phyloP scores from a whole-genome alignment of 345 rosid genomes.

The Ceriops zippeliana region DNA sequence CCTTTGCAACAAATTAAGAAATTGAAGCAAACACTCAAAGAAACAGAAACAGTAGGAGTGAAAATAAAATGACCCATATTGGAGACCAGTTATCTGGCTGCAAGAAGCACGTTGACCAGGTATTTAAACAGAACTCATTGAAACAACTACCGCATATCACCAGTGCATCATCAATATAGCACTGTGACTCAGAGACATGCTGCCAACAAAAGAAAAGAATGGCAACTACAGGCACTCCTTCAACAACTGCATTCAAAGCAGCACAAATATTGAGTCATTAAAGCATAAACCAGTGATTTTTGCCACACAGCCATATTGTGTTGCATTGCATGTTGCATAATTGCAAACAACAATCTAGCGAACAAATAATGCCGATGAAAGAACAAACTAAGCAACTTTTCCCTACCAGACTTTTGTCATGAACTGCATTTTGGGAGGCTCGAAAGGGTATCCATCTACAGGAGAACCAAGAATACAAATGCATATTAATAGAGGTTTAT shows the following conservation, averaged over 20 bases:
- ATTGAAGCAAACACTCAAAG: background rate
- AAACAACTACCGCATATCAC: too few relatives aligned
- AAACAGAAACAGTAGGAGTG: background rate
- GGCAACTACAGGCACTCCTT: too few relatives aligned
- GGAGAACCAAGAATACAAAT: conserved; percentile 16
- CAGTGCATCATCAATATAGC: too few relatives aligned
- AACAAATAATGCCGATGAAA: conserved; percentile 3
- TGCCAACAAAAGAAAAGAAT: too few relatives aligned
- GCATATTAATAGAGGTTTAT: background rate
- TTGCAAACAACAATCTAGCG: background rate
- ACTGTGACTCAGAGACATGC: background rate
- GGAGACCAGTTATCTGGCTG: background rate
- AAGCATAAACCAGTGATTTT: too few relatives aligned
- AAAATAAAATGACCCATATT: background rate
- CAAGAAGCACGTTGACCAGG: background rate
- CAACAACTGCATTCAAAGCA: too few relatives aligned
- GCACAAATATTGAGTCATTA: too few relatives aligned
- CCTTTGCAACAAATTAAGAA: background rate
- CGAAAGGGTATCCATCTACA: conserved; percentile 98
- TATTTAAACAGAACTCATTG: too few relatives aligned
- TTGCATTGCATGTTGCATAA: background rate
- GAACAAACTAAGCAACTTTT: conserved; percentile 15
- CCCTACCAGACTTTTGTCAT: conserved; percentile 95
- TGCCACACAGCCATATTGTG: background rate
- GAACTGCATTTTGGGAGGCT: conserved; percentile 99